Percentiles rank a stretch among this genome's conserved stretches.
These are phyloP conservation scores for Macrolepiota dolichaula DNA, from an alignment of 768 basidiomycete genomes.

Conservation along the genomic window DNA sequence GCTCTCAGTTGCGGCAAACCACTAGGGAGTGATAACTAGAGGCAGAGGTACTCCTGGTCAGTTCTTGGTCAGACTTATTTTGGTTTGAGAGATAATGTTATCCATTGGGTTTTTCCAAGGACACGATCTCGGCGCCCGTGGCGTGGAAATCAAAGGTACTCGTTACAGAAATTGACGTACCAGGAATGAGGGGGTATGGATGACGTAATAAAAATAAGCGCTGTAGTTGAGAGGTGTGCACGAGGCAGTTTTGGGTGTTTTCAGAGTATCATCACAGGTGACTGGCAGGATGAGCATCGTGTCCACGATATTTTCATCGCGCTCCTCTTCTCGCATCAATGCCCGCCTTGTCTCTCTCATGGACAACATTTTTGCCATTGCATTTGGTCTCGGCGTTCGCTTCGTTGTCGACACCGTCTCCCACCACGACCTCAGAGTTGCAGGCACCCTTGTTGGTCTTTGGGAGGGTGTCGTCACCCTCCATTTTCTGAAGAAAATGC, in stretches of 20 bases:
- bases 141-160: too few species aligned
- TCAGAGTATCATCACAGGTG: neutral
- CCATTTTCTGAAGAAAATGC: conserved; percentile 68
- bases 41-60: too few species aligned
- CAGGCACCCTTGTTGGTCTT: conserved; percentile 67
- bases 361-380: conserved; percentile 71
- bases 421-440: conserved; percentile 45
- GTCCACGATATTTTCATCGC: conserved; percentile 32
- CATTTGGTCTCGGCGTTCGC: conserved; percentile 62
- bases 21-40: too few species aligned
- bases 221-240: neutral
- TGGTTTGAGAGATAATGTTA: too few species aligned
- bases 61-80: too few species aligned
- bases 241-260: neutral
- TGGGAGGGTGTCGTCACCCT: conserved; percentile 78
- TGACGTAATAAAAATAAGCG: neutral
- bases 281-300: conserved; percentile 31
- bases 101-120: too few species aligned
- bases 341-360: conserved; percentile 40
- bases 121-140: too few species aligned
- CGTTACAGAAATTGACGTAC: too few species aligned
- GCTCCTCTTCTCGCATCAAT: conserved; percentile 29
- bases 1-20: too few species aligned
- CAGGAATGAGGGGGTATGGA: too few species aligned
- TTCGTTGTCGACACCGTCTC: conserved; percentile 53